Evolutionary conservation across 2,329 filamentous ascomycete genomes (phyloP).

Genomic region (Pyrenochaeta sp.): DNA sequence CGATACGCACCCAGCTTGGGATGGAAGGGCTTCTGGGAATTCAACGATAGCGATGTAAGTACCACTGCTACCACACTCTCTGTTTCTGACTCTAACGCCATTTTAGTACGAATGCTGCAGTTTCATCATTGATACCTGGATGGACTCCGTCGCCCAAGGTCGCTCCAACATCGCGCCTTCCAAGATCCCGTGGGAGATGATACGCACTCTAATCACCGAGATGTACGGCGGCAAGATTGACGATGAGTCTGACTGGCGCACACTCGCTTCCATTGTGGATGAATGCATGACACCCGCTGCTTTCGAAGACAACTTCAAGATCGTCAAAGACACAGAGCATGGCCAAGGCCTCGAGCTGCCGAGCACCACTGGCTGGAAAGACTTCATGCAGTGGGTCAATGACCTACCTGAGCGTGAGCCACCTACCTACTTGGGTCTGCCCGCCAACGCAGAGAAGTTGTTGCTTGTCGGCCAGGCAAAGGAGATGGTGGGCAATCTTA

Average conservation of each 20-base stretch:
- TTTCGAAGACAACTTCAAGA: conserved; percentile 90
- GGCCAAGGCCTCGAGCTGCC: conserved; percentile 76
- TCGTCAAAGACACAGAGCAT: conserved; percentile 70
- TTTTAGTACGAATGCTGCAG: conserved; percentile 92
- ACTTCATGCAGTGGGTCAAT: conserved; percentile 93
- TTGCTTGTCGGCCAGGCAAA: conserved; percentile 86
- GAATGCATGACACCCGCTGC: conserved; percentile 84
- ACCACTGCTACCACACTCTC: conserved; percentile 7
- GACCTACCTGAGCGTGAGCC: conserved; percentile 93
- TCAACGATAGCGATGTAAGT: conserved; percentile 98
- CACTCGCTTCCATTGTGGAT: conserved; percentile 76
- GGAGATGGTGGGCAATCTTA: conserved; percentile 83
- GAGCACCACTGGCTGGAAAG: conserved; percentile 79
- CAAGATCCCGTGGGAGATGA: conserved; percentile 96
- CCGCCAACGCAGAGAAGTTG: conserved; percentile 95
- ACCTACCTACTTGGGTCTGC: conserved; percentile 91
- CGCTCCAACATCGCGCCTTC: conserved; percentile 92
- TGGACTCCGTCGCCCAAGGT: conserved; percentile 81
- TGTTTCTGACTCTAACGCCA: conserved; percentile 39
- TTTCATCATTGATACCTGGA: conserved; percentile 95
- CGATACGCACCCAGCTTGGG: conserved; percentile 93
- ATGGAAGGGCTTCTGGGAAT: conserved; percentile 99
- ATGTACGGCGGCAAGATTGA: conserved; percentile 99
- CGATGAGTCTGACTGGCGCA: conserved; percentile 81
- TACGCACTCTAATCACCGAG: conserved; percentile 87